Conservation (phyloP, 2,329 filamentous ascomycete species). For the Cytospora mali region DNA sequence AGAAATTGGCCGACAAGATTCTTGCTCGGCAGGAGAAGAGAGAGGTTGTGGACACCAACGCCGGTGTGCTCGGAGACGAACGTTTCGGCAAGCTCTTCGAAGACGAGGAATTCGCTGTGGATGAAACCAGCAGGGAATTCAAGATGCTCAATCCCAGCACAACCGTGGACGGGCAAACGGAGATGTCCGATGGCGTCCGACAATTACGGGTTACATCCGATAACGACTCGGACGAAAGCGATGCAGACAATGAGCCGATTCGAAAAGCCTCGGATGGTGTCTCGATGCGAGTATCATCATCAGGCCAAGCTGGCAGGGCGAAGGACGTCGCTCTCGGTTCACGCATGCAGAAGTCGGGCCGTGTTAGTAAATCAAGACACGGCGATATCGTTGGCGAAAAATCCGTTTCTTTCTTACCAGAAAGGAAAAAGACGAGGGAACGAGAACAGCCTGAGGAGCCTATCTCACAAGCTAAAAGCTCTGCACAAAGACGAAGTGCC, state of each 20-base stretch:
- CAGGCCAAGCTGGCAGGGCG: constrained; percentile 60
- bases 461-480: constrained; percentile 40
- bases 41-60: constrained; percentile 58
- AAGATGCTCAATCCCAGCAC: constrained; percentile 87
- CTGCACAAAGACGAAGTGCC: constrained; percentile 65
- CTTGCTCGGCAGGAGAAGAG: constrained; percentile 66
- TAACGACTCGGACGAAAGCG: constrained; percentile 44
- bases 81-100: constrained; percentile 91
- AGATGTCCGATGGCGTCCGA: constrained; percentile 32
- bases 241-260: constrained; percentile 40
- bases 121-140: constrained; percentile 88
- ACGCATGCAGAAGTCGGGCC: constrained; percentile 53
- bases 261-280: constrained; percentile 43
- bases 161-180: constrained; percentile 45
- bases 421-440: constrained; percentile 55
- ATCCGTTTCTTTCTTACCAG: constrained; percentile 73
- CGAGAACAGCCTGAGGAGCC: constrained; percentile 39
- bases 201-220: constrained; percentile 44
- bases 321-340: constrained; percentile 61
- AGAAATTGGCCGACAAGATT: constrained; percentile 74
- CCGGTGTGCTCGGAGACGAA: constrained; percentile 75
- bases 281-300: constrained; percentile 70
- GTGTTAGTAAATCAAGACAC: constrained; percentile 46
- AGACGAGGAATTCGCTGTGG: constrained; percentile 88
- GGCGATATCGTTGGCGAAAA: constrained; percentile 63